Evolutionary conservation across 139 green algal species (phyloP).

Genomic region (Tetradesmus obliquus): DNA sequence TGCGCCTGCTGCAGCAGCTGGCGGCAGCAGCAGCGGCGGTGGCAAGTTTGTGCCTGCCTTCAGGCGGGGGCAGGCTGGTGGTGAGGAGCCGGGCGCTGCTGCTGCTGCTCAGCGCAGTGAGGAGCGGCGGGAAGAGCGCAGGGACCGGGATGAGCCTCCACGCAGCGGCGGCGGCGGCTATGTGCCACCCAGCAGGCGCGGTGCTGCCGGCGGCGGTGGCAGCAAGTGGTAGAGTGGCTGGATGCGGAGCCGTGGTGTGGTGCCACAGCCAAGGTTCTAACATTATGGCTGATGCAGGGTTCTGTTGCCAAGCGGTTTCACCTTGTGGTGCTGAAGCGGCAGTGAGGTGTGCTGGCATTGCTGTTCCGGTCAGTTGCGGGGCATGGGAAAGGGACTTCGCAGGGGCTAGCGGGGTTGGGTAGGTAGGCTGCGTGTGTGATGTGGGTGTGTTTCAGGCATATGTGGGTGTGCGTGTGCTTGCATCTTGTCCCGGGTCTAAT

Average conservation of each 20-base stretch:
- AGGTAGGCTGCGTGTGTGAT: neutral
- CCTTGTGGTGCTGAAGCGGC: too few relatives aligned
- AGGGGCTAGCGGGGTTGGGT: neutral
- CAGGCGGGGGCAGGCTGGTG: neutral
- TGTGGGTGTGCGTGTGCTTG: neutral
- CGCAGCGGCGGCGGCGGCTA: slow-evolving; percentile 16
- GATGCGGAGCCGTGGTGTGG: neutral
- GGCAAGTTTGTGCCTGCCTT: slow-evolving; percentile 31
- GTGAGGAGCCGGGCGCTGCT: neutral
- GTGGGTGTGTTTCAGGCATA: neutral
- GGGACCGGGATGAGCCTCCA: neutral
- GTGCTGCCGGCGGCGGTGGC: neutral
- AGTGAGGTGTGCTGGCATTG: too few relatives aligned
- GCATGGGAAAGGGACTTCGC: neutral
- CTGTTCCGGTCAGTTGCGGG: neutral
- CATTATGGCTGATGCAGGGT: neutral
- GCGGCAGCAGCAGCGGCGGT: neutral
- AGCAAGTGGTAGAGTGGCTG: slow-evolving; percentile 20
- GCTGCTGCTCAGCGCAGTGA: neutral
- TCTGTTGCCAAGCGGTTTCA: too few relatives aligned
- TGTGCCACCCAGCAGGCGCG: slow-evolving; percentile 22
- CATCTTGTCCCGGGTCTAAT: too few relatives aligned
- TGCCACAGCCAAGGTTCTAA: too few relatives aligned
- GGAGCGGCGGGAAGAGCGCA: neutral
- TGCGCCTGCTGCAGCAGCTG: neutral